These are phyloP conservation scores for Lactarius indigo DNA, from an alignment of 768 basidiomycete genomes.

Conservation along the genomic window DNA sequence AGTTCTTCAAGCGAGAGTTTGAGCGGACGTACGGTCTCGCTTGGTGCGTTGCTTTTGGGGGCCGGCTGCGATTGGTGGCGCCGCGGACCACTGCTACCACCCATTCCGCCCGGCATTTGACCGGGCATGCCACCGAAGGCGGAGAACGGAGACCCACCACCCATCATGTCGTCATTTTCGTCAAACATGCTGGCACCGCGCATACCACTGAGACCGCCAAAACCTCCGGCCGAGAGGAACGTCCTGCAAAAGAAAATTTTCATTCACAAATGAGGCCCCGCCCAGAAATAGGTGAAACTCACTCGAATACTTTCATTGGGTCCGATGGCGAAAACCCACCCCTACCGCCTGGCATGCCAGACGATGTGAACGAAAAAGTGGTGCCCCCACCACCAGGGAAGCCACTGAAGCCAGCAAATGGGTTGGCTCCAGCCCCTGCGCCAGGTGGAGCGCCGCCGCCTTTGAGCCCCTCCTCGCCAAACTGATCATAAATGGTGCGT, in stretches of 20 bases:
- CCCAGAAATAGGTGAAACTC: slow-evolving; percentile 34
- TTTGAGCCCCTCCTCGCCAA: slow-evolving; percentile 94
- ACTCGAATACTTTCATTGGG: slow-evolving; percentile 88
- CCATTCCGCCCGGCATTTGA: slow-evolving; percentile 57
- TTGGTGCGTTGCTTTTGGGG: slow-evolving; percentile 29
- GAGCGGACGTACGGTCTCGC: slow-evolving; percentile 76
- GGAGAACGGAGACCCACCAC: slow-evolving; percentile 33
- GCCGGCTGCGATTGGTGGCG: slow-evolving; percentile 24
- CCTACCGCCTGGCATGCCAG: slow-evolving; percentile 28
- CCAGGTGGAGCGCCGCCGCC: slow-evolving; percentile 53
- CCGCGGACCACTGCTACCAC: slow-evolving; percentile 25
- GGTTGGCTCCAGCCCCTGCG: slow-evolving; percentile 43
- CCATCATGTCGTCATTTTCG: slow-evolving; percentile 43
- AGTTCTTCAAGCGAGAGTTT: slow-evolving; percentile 85
- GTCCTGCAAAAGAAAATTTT: slow-evolving; percentile 38
- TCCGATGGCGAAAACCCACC: slow-evolving; percentile 73
- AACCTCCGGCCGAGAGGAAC: slow-evolving; percentile 47
- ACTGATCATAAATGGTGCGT: slow-evolving; percentile 83
- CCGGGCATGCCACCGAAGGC: slow-evolving; percentile 46
- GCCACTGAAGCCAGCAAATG: slow-evolving; percentile 34
- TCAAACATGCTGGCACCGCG: slow-evolving; percentile 29
- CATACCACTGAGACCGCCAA: slow-evolving; percentile 38
- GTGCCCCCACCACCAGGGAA: slow-evolving; percentile 48
- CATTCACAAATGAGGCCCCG: slow-evolving; percentile 3
- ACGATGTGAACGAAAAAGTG: slow-evolving; percentile 52